Conservation (phyloP, 2,329 filamentous ascomycete species). For the Leptographium lundbergii region DNA sequence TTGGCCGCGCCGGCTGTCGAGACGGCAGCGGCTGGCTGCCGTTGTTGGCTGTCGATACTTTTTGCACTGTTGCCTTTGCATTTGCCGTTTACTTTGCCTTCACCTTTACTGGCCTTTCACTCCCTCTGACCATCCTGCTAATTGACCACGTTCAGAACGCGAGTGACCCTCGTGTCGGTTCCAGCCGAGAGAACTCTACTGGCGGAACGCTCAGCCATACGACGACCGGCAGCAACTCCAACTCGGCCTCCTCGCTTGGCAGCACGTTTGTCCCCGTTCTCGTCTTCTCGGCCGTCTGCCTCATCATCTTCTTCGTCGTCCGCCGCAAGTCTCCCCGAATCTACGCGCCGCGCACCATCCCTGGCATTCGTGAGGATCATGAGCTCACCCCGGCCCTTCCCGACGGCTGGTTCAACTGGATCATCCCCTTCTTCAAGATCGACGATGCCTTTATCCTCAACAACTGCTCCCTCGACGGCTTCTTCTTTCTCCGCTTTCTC, state of each 20-base stretch:
- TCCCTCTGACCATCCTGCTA: too few species aligned
- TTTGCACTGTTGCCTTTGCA: neutral
- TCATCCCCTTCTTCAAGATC: slow-evolving; percentile 47
- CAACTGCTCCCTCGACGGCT: slow-evolving; percentile 80
- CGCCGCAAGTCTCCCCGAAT: slow-evolving; percentile 36
- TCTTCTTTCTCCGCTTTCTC: slow-evolving; percentile 76
- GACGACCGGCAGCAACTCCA: slow-evolving; percentile 20
- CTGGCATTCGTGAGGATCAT: slow-evolving; percentile 33
- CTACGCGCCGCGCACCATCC: slow-evolving; percentile 41
- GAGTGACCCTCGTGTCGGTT: slow-evolving; percentile 27
- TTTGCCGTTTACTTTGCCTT: too few species aligned
- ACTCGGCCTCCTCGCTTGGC: slow-evolving; percentile 28
- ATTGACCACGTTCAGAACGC: slow-evolving; percentile 13
- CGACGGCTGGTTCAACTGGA: slow-evolving; percentile 48
- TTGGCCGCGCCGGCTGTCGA: too few species aligned
- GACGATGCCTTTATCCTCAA: slow-evolving; percentile 70
- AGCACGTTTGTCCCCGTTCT: slow-evolving; percentile 42
- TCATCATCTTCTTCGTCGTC: slow-evolving; percentile 37
- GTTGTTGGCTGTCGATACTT: too few species aligned
- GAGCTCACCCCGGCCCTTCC: slow-evolving; percentile 45
- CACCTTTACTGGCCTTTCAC: too few species aligned
- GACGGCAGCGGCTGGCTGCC: too few species aligned
- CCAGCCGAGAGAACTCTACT: slow-evolving; percentile 27
- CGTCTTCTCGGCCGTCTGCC: slow-evolving; percentile 32
- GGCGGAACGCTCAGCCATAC: slow-evolving; percentile 24